A percentile compares a stretch with the other conserved stretches of the same genome.
Evolutionary conservation across 192 early-diverging fungal genomes (phyloP).

Genomic region (Mortierella hygrophila): DNA sequence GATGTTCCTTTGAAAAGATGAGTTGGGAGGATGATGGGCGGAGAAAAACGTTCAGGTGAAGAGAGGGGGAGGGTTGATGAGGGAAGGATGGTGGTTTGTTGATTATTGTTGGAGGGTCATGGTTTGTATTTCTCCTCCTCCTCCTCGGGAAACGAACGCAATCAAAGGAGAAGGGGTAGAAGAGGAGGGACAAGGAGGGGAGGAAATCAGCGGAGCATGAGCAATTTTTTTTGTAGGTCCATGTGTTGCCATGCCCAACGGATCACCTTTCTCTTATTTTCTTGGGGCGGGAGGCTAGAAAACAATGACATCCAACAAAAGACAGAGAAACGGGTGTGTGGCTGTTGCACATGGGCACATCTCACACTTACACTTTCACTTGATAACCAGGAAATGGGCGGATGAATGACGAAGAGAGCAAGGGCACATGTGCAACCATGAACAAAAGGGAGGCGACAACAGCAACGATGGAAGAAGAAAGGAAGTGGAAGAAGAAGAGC

Average conservation of each 20-base stretch:
- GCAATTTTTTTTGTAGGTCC: not conserved
- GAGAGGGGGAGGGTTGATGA: not conserved
- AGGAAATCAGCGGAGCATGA: not conserved
- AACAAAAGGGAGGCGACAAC: not conserved
- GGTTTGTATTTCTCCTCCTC: no score
- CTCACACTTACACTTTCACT: no score
- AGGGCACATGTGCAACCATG: not conserved
- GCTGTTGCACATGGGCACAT: not conserved
- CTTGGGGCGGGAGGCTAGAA: not conserved
- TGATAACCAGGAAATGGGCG: no score
- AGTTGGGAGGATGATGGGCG: no score
- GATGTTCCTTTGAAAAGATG: no score
- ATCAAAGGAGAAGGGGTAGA: not conserved
- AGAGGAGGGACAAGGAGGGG: not conserved
- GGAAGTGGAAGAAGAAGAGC: no score
- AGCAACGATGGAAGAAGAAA: no score
- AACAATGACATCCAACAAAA: not conserved
- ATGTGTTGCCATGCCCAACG: not conserved
- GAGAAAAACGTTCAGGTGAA: not conserved
- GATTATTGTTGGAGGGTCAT: no score
- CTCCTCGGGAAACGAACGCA: conserved; percentile 10
- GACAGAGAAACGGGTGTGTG: not conserved
- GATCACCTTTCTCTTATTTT: not conserved
- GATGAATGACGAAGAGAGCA: not conserved
- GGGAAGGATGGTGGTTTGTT: conserved; percentile 14